Percentiles rank a stretch among this genome's conserved stretches.
Evolutionary conservation across 1,284 basidiomycete species (phyloP).

Genomic region (Irpex sp.): DNA sequence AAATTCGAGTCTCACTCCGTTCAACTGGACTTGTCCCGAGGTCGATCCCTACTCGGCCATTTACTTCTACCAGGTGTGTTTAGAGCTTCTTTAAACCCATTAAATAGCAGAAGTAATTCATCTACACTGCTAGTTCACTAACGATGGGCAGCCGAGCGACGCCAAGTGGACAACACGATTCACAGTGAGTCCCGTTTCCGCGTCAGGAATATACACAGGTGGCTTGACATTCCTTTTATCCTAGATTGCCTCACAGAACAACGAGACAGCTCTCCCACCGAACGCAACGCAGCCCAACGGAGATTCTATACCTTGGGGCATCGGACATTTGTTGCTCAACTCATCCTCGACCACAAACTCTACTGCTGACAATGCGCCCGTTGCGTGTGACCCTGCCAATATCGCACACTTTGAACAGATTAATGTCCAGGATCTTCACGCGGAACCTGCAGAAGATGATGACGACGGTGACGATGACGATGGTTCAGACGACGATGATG

Average conservation of each 20-base stretch:
- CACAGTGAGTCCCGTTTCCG: conserved; percentile 23
- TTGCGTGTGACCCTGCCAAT: not conserved
- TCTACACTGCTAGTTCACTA: conserved; percentile 26
- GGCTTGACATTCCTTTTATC: not conserved
- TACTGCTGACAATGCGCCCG: not conserved
- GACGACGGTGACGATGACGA: not conserved
- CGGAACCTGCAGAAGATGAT: conserved; percentile 5
- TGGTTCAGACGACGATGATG: not conserved
- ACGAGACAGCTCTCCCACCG: conserved; percentile 24
- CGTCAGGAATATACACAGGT: not conserved
- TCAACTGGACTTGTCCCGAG: conserved; percentile 35
- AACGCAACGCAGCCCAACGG: conserved; percentile 32
- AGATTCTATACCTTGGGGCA: conserved; percentile 29
- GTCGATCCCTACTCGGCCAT: conserved; percentile 35
- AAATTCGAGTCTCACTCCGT: conserved; percentile 28
- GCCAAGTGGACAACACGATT: conserved; percentile 38
- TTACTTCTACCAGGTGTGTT: conserved; percentile 37
- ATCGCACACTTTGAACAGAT: not conserved
- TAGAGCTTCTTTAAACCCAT: not conserved
- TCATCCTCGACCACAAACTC: not conserved
- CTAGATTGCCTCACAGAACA: conserved; percentile 30
- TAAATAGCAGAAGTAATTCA: not conserved
- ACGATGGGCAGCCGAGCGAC: conserved; percentile 24
- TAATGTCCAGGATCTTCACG: conserved; percentile 3
- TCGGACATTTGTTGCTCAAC: conserved; percentile 16